A percentile compares a stretch with the other conserved stretches of the same genome.
Conservation (phyloP, 2,329 filamentous ascomycete species). For the Monosporascus sp. region DNA sequence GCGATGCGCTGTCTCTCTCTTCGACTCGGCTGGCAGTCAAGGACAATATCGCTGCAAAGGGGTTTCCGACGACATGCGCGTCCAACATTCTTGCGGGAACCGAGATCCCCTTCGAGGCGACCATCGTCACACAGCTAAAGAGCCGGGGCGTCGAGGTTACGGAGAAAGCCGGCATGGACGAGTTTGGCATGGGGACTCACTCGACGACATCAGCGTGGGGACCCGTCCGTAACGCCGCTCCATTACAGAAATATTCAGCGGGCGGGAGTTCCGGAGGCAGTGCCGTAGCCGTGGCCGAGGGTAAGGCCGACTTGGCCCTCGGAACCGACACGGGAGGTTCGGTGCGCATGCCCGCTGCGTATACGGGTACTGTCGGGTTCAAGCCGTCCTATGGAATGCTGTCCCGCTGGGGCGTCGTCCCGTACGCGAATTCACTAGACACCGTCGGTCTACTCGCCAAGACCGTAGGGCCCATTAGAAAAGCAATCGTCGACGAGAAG, state of each 20-base stretch:
- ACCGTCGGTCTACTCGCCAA: conserved; percentile 74
- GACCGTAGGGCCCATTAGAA: conserved; percentile 44
- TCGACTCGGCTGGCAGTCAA: conserved; percentile 55
- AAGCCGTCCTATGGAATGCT: conserved; percentile 89
- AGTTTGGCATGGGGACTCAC: conserved; percentile 93
- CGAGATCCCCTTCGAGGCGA: conserved; percentile 74
- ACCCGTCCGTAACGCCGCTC: conserved; percentile 50
- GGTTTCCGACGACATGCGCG: conserved; percentile 74
- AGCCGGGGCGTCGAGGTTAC: conserved; percentile 57
- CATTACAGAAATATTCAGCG: conserved; percentile 46
- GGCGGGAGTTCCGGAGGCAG: conserved; percentile 93
- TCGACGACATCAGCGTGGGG: conserved; percentile 64
- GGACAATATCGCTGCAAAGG: conserved; percentile 67
- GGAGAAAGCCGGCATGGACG: conserved; percentile 90
- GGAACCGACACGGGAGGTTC: conserved; percentile 94
- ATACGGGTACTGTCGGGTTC: conserved; percentile 77
- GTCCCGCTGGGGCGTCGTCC: conserved; percentile 79
- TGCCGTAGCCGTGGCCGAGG: conserved; percentile 71
- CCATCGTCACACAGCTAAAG: conserved; percentile 66
- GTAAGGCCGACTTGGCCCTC: conserved; percentile 58
- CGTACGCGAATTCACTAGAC: conserved; percentile 89
- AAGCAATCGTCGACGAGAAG: conserved; percentile 45
- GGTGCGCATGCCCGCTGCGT: conserved; percentile 80
- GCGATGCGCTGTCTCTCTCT: background rate
- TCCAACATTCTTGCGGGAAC: conserved; percentile 70